These are phyloP conservation scores for Claviceps africana DNA, from an alignment of 2,329 filamentous ascomycete species.

Conservation along the genomic window DNA sequence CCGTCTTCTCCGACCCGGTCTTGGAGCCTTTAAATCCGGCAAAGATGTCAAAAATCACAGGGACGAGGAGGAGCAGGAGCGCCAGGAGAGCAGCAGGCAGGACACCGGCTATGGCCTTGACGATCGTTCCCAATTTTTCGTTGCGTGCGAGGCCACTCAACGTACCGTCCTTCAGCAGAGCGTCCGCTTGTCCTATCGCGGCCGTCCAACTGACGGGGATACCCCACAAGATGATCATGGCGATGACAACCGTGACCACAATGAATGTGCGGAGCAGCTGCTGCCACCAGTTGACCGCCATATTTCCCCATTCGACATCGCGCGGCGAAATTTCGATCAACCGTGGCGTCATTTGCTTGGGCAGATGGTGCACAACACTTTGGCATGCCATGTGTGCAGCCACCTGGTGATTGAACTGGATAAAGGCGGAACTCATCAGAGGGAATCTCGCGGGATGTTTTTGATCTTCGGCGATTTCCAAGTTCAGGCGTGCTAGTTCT, in stretches of 20 bases:
- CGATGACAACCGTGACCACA: constrained; percentile 51
- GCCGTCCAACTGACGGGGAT: constrained; percentile 84
- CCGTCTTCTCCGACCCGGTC: constrained; percentile 63
- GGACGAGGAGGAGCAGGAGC: constrained; percentile 67
- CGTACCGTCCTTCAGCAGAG: constrained; percentile 54
- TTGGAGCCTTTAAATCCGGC: constrained; percentile 64
- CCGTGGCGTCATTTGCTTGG: constrained; percentile 84
- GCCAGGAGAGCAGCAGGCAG: constrained; percentile 65
- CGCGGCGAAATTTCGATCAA: constrained; percentile 86
- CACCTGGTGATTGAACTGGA: constrained; percentile 96
- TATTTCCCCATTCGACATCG: constrained; percentile 93
- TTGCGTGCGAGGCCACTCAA: constrained; percentile 54
- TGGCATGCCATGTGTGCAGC: constrained; percentile 98
- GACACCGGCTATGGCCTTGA: constrained; percentile 63
- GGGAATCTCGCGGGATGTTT: constrained; percentile 73
- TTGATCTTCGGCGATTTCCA: constrained; percentile 88
- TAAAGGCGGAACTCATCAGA: constrained; percentile 89
- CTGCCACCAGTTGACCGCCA: constrained; percentile 92
- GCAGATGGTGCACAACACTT: constrained; percentile 76
- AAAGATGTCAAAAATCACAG: constrained; percentile 61
- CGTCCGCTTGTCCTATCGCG: constrained; percentile 61
- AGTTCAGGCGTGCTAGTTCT: constrained; percentile 73
- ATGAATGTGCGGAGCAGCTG: constrained; percentile 58
- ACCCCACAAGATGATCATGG: constrained; percentile 78
- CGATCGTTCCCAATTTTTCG: constrained; percentile 43